Conservation (phyloP, 176 grass and related monocot genomes). For the Bolboschoenus planiculmis region DNA sequence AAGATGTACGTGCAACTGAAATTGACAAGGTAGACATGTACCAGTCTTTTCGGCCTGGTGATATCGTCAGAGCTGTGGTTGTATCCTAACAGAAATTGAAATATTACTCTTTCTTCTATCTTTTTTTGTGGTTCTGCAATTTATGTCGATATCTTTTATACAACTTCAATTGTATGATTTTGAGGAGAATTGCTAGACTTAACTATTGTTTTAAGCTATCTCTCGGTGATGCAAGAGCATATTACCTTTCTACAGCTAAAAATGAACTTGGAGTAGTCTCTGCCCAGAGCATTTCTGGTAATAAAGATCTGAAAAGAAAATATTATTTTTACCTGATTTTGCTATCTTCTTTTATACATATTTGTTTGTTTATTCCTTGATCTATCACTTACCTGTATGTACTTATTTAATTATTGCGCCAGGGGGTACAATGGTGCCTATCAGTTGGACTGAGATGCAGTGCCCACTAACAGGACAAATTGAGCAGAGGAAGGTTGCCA, state of each 20-base stretch:
- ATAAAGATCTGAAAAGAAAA: neutral
- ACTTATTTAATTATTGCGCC: constrained; percentile 16
- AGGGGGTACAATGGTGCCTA: constrained; percentile 69
- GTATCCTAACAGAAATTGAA: constrained; percentile 47
- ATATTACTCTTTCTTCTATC: neutral
- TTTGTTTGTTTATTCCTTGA: neutral
- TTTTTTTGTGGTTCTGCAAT: neutral
- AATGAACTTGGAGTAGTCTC: constrained; percentile 93
- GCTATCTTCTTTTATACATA: neutral
- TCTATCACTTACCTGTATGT: neutral
- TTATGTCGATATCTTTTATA: neutral
- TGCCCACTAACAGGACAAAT: constrained; percentile 83
- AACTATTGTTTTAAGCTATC: constrained; percentile 57
- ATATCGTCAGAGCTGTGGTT: constrained; percentile 43
- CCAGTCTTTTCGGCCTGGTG: constrained; percentile 50
- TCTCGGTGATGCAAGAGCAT: constrained; percentile 92
- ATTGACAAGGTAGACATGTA: constrained; percentile 98
- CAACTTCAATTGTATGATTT: constrained; percentile 15
- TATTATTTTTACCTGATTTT: neutral
- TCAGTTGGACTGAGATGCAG: constrained; percentile 97
- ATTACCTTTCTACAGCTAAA: constrained; percentile 94
- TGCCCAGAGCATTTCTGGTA: constrained; percentile 92
- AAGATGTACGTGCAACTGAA: constrained; percentile 98
- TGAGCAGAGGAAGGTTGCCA: constrained; percentile 87
- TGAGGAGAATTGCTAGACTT: constrained; percentile 34